Evolutionary conservation across 768 basidiomycete genomes (phyloP).

Genomic region (Lentinula edodes): DNA sequence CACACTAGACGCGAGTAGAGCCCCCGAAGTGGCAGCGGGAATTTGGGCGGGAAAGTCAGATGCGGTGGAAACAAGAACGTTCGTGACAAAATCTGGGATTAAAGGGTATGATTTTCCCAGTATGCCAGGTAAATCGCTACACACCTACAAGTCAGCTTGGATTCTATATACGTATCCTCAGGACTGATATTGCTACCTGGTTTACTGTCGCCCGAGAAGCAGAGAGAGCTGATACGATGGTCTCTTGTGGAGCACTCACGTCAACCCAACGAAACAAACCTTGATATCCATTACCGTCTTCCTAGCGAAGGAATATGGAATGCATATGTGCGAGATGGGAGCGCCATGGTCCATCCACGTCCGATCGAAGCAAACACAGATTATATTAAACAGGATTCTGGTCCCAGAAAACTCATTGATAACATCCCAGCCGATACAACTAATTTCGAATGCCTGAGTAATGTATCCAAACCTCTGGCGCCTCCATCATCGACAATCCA

Average conservation of each 20-base stretch:
- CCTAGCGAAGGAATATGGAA: constrained; percentile 80
- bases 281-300: constrained; percentile 80
- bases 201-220: constrained; percentile 57
- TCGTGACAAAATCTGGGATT: constrained; percentile 14
- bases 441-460: constrained; percentile 47
- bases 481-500: constrained; percentile 59
- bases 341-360: constrained; percentile 40
- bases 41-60: constrained; percentile 42
- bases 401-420: constrained; percentile 63
- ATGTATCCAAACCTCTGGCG: constrained; percentile 54
- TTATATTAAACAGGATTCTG: constrained; percentile 21
- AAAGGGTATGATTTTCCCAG: constrained; percentile 44
- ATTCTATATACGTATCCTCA: constrained; percentile 21
- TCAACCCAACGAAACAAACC: constrained; percentile 82
- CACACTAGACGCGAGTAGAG: constrained; percentile 31
- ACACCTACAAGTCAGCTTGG: neutral
- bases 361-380: constrained; percentile 23
- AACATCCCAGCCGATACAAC: constrained; percentile 63
- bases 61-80: constrained; percentile 23
- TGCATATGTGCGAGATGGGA: constrained; percentile 34
- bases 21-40: constrained; percentile 36
- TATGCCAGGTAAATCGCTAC: constrained; percentile 46
- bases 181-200: constrained; percentile 83
- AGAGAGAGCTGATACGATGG: constrained; percentile 66
- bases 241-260: constrained; percentile 72